phyloP scores from a whole-genome alignment of 1,139 yeast species.

The Yamadazyma diospyri region DNA sequence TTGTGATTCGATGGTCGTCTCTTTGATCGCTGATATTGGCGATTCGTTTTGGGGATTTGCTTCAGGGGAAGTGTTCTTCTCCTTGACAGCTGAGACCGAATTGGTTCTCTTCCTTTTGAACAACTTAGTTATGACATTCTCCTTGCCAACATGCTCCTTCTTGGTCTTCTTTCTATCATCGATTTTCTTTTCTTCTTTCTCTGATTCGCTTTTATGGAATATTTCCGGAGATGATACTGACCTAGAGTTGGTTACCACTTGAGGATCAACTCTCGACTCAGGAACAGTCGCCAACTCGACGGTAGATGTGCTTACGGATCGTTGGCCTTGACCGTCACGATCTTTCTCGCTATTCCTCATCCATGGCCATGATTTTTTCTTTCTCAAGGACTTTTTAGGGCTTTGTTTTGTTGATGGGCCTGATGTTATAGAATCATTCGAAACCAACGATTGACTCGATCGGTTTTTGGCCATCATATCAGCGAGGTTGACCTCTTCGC shows the following conservation, averaged over 20 bases:
- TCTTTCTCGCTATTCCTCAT: conserved; percentile 11
- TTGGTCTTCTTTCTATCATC: conserved; percentile 1
- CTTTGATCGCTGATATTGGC: background rate
- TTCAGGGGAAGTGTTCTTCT: background rate
- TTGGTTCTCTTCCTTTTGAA: conserved; percentile 40
- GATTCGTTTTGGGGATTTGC: background rate
- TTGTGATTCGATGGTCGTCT: conserved; percentile 21
- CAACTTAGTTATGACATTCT: conserved; percentile 41
- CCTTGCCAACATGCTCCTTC: conserved; percentile 24
- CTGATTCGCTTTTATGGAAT: conserved; percentile 4
- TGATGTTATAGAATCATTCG: conserved; percentile 10
- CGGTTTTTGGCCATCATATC: conserved; percentile 7
- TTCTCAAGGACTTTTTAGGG: conserved; percentile 13
- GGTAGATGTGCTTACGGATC: conserved; percentile 16
- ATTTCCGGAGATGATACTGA: conserved; percentile 17
- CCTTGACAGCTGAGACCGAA: conserved; percentile 10
- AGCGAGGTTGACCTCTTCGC: conserved; percentile 3
- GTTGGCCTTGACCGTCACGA: conserved; percentile 7
- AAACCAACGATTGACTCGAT: conserved; percentile 12
- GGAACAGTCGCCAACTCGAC: conserved; percentile 13
- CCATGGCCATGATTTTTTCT: conserved; percentile 19
- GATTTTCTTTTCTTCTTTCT: background rate
- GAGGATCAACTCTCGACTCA: conserved; percentile 4
- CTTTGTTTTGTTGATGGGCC: conserved; percentile 6
- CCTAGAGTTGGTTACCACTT: conserved; percentile 8